A percentile compares a stretch with the other conserved stretches of the same genome.
Evolutionary conservation across 768 basidiomycete species (phyloP).

Genomic region (Kwoniella bestiolae): DNA sequence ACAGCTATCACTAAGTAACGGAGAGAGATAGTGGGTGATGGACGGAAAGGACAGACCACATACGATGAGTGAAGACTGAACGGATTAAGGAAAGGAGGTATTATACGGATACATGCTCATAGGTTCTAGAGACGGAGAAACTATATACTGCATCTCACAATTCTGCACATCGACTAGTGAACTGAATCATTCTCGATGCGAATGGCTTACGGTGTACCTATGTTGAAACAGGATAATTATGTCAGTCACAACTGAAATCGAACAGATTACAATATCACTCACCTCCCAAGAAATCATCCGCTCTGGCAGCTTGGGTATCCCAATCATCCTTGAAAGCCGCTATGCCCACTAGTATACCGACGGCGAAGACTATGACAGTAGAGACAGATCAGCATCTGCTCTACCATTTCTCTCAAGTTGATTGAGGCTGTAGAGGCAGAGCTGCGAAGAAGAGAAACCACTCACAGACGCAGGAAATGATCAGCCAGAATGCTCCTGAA

Average conservation of each 20-base stretch:
- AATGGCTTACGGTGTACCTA: slow-evolving; percentile 14
- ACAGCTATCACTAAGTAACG: too few species aligned
- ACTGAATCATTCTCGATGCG: background rate
- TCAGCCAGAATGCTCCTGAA: slow-evolving; percentile 55
- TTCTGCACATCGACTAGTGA: too few species aligned
- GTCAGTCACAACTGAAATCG: background rate
- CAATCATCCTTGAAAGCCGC: slow-evolving; percentile 53
- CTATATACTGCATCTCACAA: background rate
- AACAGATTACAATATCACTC: slow-evolving; percentile 13
- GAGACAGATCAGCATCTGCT: too few species aligned
- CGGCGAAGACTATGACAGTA: slow-evolving; percentile 54
- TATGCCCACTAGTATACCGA: slow-evolving; percentile 54
- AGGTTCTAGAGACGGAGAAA: background rate
- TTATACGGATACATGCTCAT: background rate
- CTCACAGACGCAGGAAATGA: slow-evolving; percentile 44
- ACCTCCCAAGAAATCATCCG: slow-evolving; percentile 54
- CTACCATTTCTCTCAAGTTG: too few species aligned
- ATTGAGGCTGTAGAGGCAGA: too few species aligned
- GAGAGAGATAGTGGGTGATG: too few species aligned
- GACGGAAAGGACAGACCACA: too few species aligned
- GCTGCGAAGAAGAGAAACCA: too few species aligned
- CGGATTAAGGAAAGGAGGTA: background rate
- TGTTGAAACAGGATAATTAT: too few species aligned
- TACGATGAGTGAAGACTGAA: background rate
- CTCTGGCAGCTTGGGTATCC: slow-evolving; percentile 43